Evolutionary conservation across 176 grass and related monocot species (phyloP).

Genomic region (Carex littledalei): DNA sequence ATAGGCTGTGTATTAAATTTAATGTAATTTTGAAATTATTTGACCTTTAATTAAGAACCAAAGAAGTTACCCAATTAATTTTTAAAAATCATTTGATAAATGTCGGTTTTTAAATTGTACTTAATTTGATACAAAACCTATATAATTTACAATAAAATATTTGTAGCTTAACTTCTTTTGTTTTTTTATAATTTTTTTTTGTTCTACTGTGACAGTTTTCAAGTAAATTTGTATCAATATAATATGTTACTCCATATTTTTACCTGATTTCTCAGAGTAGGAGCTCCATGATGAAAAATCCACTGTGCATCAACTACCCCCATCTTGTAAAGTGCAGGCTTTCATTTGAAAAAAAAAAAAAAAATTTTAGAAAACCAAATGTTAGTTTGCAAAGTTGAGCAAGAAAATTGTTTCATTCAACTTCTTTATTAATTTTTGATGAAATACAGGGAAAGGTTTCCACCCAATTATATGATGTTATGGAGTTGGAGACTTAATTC

Average conservation of each 20-base stretch:
- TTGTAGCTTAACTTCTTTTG: not conserved
- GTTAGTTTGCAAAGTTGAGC: not conserved
- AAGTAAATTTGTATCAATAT: not conserved
- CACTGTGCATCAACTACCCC: slow-evolving; percentile 12
- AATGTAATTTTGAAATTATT: no score
- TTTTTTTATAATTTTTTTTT: not conserved
- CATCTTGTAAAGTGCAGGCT: not conserved
- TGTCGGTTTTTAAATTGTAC: no score
- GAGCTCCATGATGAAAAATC: slow-evolving; percentile 5
- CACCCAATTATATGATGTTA: not conserved
- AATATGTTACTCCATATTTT: not conserved
- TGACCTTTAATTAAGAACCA: no score
- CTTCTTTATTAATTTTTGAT: not conserved
- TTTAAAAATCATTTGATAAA: no score
- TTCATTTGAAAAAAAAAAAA: not conserved
- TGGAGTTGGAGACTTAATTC: not conserved
- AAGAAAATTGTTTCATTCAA: not conserved
- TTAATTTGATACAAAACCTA: no score
- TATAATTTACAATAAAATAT: not conserved
- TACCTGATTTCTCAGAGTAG: slow-evolving; percentile 7
- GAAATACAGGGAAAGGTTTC: not conserved
- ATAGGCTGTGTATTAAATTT: no score
- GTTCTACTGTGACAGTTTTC: not conserved
- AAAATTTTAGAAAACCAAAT: not conserved
- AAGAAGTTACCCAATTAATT: no score